phyloP scores from a whole-genome alignment of 208 protist species.

The Acanthamoeba triangularis region DNA sequence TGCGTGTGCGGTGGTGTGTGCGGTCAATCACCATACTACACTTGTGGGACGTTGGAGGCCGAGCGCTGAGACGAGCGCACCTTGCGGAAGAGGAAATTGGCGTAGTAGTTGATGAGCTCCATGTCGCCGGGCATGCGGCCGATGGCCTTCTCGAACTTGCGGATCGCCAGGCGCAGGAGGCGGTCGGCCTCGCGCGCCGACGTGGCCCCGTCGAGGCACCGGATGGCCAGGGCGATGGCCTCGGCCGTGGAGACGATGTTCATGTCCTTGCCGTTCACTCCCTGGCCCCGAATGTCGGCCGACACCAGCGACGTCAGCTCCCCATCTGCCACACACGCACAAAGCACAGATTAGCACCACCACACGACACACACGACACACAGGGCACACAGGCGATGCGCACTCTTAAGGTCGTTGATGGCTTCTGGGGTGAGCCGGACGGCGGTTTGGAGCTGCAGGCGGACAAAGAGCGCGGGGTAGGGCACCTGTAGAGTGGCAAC shows the following conservation, averaged over 20 bases:
- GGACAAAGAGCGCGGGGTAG: slow-evolving; percentile 19
- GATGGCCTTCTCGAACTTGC: slow-evolving; percentile 74
- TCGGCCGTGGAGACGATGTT: slow-evolving; percentile 75
- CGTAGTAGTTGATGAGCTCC: slow-evolving; percentile 80
- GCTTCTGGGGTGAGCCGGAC: slow-evolving; percentile 42
- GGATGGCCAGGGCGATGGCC: slow-evolving; percentile 65
- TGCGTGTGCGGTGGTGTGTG: too few relatives aligned
- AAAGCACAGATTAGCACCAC: neutral
- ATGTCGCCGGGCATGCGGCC: slow-evolving; percentile 66
- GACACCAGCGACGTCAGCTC: slow-evolving; percentile 52
- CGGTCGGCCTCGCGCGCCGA: slow-evolving; percentile 54
- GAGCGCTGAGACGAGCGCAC: neutral
- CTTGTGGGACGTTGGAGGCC: neutral
- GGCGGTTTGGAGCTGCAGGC: slow-evolving; percentile 31
- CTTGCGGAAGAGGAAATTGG: slow-evolving; percentile 64
- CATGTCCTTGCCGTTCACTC: slow-evolving; percentile 68
- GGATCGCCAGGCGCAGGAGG: slow-evolving; percentile 68
- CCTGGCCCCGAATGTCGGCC: slow-evolving; percentile 53
- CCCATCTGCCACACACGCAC: neutral
- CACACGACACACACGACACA: neutral
- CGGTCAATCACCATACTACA: neutral
- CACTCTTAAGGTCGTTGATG: slow-evolving; percentile 58
- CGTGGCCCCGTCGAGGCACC: slow-evolving; percentile 64
- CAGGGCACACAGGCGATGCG: neutral
- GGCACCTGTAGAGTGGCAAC: neutral